These are phyloP conservation scores for Diplodia scrobiculata DNA, from an alignment of 2,329 filamentous ascomycete genomes.

Conservation along the genomic window DNA sequence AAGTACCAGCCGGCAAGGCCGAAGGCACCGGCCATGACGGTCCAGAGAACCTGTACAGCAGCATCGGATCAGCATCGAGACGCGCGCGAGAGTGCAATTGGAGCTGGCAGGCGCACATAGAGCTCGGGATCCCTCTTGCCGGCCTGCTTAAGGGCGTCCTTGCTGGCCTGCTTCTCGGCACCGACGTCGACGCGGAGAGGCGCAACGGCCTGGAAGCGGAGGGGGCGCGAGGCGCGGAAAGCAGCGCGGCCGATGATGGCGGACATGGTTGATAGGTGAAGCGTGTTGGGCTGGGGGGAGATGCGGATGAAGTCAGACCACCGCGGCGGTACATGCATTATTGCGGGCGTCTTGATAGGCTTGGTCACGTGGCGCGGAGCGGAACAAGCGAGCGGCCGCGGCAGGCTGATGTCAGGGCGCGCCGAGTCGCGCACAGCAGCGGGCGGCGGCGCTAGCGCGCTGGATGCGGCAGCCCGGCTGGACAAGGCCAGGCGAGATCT, in stretches of 20 bases:
- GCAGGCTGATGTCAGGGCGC: conserved; percentile 18
- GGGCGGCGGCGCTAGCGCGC: conserved; percentile 1
- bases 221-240: conserved; percentile 48
- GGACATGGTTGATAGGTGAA: conserved; percentile 43
- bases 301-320: conserved; percentile 23
- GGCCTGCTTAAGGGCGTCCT: conserved; percentile 60
- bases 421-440: not conserved
- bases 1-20: conserved; percentile 89
- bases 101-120: conserved; percentile 59
- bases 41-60: conserved; percentile 73
- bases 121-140: conserved; percentile 73
- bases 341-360: conserved; percentile 21
- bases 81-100: conserved; percentile 31
- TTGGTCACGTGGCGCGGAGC: conserved; percentile 13
- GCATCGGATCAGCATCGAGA: not conserved
- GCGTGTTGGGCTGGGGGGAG: conserved; percentile 30
- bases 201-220: conserved; percentile 47
- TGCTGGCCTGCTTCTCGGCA: conserved; percentile 52
- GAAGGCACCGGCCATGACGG: conserved; percentile 86
- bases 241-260: conserved; percentile 51
- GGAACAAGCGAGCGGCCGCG: not conserved
- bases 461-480: conserved; percentile 5
- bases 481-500: conserved; percentile 16
- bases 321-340: not conserved
- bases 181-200: conserved; percentile 38